Evolutionary conservation across 2,329 filamentous ascomycete species (phyloP).

Genomic region (Pyrenophora graminea): DNA sequence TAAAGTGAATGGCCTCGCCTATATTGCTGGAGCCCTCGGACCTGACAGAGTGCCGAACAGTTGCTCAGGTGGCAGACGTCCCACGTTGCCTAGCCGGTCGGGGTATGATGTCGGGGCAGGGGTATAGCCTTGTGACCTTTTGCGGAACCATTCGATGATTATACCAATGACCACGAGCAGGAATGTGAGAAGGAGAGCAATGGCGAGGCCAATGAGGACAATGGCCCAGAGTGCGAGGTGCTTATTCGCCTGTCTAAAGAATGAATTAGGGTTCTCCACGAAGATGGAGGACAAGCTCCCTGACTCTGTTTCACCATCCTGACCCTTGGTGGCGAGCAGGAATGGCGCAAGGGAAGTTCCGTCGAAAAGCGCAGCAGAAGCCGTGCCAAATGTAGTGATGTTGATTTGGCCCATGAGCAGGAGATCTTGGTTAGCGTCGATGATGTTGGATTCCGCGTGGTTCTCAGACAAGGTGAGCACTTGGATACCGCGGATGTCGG

Average conservation of each 20-base stretch:
- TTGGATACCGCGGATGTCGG: conserved; percentile 78
- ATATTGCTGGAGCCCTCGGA: conserved; percentile 41
- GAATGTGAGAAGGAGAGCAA: conserved; percentile 76
- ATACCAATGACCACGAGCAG: conserved; percentile 76
- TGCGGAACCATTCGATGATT: conserved; percentile 73
- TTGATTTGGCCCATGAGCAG: conserved; percentile 84
- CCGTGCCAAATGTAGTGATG: conserved; percentile 75
- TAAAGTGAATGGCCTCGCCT: neutral
- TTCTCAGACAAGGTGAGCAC: conserved; percentile 72
- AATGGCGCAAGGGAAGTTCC: conserved; percentile 79
- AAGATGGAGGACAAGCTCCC: conserved; percentile 84
- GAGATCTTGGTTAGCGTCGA: conserved; percentile 71
- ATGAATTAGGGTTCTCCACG: conserved; percentile 73
- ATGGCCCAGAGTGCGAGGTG: conserved; percentile 75
- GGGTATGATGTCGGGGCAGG: conserved; percentile 68
- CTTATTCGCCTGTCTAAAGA: conserved; percentile 65
- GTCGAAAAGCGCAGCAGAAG: conserved; percentile 86
- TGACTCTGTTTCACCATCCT: conserved; percentile 59
- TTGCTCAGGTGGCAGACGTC: conserved; percentile 56
- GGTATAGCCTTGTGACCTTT: conserved; percentile 77
- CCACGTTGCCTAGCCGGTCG: conserved; percentile 54
- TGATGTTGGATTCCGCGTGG: conserved; percentile 67
- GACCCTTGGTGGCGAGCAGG: conserved; percentile 69
- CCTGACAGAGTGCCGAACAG: conserved; percentile 44
- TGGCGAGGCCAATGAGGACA: conserved; percentile 78